Evolutionary conservation across 129 eudicot species (phyloP), one percentile per base, ranked within the genome.

Genomic region (Escallonia rubra): DNA sequence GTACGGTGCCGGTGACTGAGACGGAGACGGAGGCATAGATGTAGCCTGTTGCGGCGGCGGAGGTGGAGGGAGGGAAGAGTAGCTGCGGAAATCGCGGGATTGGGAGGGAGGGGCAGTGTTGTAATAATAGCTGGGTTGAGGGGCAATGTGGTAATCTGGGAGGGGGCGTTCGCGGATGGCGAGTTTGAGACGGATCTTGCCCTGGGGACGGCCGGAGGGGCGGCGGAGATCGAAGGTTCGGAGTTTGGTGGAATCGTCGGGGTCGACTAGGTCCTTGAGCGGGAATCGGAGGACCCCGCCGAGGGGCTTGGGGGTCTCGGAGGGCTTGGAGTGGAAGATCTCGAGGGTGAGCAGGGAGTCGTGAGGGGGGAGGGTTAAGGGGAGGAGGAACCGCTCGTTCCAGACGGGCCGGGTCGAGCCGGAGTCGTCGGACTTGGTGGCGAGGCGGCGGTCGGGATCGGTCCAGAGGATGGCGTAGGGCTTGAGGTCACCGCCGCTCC

Each of bases 401-500:
- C 96, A 91, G 43, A 87, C 88, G 40, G 97, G 97, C 48, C 74
- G 71, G 72, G 91, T 82, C 51, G 84, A 72, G 67, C 89, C 89
- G 43, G 80, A 84, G 64, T 84, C 89, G 54, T 86, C 95, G 63
- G 95, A 77, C 11, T 86, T 84, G 60, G 97, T 90, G 69, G 95
- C 82, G 44, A 79, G 87, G 12, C 90, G 88, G 69, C 86, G 91
- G 63, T 84, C 89, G 23, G 97, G 87, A 58, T 90, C 95, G 82
- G 82, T 78, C 91, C 95, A 90, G 74, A 90, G 81, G 83, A 86
- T 82, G 77, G 71, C 84, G 79, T 90, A 90, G 40, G 97, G 95
- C n/a, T 69, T 78, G 70, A 90, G 95, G 12, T 78, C 78, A 48
- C 97, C 96, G 53, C 97, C 96, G 76, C 61, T 65, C 4, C 85